Evolutionary conservation across 441 rosid genomes (phyloP), one percentile per base, ranked within the genome.

Genomic region (Aquilaria agallochum): DNA sequence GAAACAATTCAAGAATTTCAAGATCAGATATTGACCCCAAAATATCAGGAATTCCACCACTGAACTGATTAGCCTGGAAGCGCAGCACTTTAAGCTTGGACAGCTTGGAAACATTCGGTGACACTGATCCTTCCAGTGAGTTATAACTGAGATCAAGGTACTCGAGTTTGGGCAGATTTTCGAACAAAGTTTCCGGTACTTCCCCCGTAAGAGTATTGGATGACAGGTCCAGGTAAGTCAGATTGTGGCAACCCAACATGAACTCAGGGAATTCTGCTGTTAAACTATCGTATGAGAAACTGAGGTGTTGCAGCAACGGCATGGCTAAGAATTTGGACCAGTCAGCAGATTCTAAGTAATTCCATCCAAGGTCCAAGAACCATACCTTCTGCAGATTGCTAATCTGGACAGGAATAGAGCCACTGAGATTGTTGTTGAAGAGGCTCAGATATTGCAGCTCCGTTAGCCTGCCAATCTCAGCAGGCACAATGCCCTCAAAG

Each of bases 161-260:
- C 36, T 71, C 74, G 61, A 85, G 74, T 48, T 72, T 78, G 44
- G 67, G 76, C 5, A 88, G 77, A 72, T 82, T 78, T 63, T 70
- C 52, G 55, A 60, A 88, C 5, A 70, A 62, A 53, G 67, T 59
- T 54, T 80, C 83, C 1, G 90, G 85, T 47, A 83, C 67, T 31
- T 8, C 8, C 2, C 88, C 85, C 0, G 69, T 68, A 5, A 86
- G 71, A 0, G 32, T 5, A 68, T 88, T 88, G 8, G 11, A 0
- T 0, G 92, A 83, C 76, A 85, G 71, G 67, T 88, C 90, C 4
- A 86, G 79, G 72, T 60, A 80, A 2, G 74, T 78, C 72, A 83
- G 73, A 64, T 81, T 83, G 54, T 9, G 71, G 62, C 77, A 85
- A 33, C 27, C 40, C 47, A 63, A 56, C 33, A 88, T 44, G 58